Percentiles rank a stretch among this genome's conserved stretches.
These are phyloP conservation scores for Colletotrichum navitas DNA, from an alignment of 2,329 filamentous ascomycete species.

Conservation along the genomic window DNA sequence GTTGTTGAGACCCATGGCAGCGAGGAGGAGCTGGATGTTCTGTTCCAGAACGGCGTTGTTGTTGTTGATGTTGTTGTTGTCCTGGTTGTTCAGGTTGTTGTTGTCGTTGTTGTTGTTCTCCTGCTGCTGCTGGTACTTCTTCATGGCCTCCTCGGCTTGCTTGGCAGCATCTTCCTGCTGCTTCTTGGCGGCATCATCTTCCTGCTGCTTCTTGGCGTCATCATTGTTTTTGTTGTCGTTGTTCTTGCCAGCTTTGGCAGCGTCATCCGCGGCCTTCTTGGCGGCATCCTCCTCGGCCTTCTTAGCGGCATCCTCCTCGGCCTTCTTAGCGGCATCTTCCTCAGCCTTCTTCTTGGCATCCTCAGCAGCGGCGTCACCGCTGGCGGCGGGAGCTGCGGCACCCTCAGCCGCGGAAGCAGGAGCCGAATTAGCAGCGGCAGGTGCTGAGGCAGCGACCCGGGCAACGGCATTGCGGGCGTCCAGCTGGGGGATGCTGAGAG, in stretches of 20 bases:
- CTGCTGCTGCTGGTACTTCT: slow-evolving; percentile 17
- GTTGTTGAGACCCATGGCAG: slow-evolving; percentile 47
- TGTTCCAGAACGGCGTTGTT: slow-evolving; percentile 40
- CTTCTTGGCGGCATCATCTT: slow-evolving; percentile 9
- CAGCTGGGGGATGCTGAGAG: slow-evolving; percentile 45
- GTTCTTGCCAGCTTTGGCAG: too few species aligned
- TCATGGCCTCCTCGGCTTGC: slow-evolving; percentile 31
- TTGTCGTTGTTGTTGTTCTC: slow-evolving; percentile 41
- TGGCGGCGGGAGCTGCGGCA: slow-evolving; percentile 10
- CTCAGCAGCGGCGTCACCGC: slow-evolving; percentile 20
- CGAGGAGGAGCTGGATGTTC: slow-evolving; percentile 46
- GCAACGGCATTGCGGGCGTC: slow-evolving; percentile 24
- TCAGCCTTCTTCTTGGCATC: slow-evolving; percentile 5
- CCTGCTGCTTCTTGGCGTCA: not conserved
- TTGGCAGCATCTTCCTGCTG: slow-evolving; percentile 26
- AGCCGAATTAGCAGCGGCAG: not conserved
- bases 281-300: not conserved
- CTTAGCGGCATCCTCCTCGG: slow-evolving; percentile 23
- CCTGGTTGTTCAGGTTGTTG: slow-evolving; percentile 46
- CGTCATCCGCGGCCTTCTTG: too few species aligned
- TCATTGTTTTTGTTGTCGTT: not conserved
- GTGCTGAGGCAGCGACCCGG: not conserved
- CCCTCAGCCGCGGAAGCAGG: slow-evolving; percentile 1
- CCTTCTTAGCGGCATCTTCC: slow-evolving; percentile 6
- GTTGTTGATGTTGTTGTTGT: slow-evolving; percentile 46